Conservation (phyloP, 495 filamentous ascomycete genomes). For the Tuber aestivum region DNA sequence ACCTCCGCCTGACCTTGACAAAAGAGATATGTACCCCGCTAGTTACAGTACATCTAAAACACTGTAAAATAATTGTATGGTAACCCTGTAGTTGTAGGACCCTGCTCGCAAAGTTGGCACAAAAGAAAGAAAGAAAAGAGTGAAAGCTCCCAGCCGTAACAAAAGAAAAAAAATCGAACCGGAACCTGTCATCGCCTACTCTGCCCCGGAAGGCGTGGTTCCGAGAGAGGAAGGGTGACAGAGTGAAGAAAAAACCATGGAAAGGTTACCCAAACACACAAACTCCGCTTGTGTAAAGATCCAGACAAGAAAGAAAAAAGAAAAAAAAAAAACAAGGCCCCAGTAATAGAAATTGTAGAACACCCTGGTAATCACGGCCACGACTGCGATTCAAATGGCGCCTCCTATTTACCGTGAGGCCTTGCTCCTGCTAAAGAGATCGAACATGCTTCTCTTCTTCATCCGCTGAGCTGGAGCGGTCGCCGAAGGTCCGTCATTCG, state of each 20-base stretch:
- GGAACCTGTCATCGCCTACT: not conserved
- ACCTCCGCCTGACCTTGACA: conserved; percentile 11
- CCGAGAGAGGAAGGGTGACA: not conserved
- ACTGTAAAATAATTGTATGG: not conserved
- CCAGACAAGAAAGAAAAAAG: conserved; percentile 24
- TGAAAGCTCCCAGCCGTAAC: conserved; percentile 9
- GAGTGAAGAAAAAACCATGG: conserved; percentile 11
- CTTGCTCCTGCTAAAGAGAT: conserved; percentile 33
- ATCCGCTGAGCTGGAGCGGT: conserved; percentile 14
- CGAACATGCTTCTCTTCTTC: conserved; percentile 41
- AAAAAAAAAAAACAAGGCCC: conserved; percentile 17
- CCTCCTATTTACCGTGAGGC: conserved; percentile 13
- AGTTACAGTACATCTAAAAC: conserved; percentile 3
- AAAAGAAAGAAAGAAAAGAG: conserved; percentile 15
- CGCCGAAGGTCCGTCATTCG: conserved; percentile 22
- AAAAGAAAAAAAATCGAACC: conserved; percentile 15
- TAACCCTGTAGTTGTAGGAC: not conserved
- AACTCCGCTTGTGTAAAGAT: conserved; percentile 18
- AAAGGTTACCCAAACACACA: conserved; percentile 12
- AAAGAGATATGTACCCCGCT: conserved; percentile 14
- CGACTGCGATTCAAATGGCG: not conserved
- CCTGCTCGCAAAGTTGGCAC: not conserved
- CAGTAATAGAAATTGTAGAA: not conserved
- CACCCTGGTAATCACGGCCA: not conserved
- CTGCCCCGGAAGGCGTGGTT: not conserved